Evolutionary conservation across 257 asterid species (phyloP).

Genomic region (Gentiana dahurica): DNA sequence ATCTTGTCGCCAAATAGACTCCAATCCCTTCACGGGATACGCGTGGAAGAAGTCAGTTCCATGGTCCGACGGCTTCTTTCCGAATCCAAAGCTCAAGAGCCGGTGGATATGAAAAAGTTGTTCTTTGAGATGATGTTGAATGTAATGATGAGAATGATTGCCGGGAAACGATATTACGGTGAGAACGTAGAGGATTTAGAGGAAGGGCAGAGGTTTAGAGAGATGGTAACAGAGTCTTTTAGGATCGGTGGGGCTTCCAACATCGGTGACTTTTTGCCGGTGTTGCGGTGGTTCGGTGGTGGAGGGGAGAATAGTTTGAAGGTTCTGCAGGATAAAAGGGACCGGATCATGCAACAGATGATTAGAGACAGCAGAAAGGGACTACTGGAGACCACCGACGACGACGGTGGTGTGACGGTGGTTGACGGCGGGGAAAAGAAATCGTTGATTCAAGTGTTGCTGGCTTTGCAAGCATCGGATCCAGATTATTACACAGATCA

Average conservation of each 20-base stretch:
- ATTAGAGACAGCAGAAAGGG: constrained; percentile 27
- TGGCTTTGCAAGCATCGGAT: constrained; percentile 17
- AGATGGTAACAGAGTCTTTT: constrained; percentile 14
- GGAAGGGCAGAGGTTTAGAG: constrained; percentile 14
- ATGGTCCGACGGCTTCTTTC: constrained; percentile 22
- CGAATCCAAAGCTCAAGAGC: constrained; percentile 8
- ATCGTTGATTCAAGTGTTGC: constrained; percentile 19
- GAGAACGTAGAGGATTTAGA: constrained; percentile 15
- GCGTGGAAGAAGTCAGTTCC: constrained; percentile 39
- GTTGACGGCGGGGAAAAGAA: constrained; percentile 2
- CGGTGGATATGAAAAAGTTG: constrained; percentile 33
- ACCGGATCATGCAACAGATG: constrained; percentile 36
- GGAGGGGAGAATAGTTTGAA: constrained; percentile 13
- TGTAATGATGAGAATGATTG: constrained; percentile 30
- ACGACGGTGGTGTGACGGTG: not conserved
- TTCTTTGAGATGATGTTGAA: constrained; percentile 27
- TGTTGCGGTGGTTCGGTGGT: constrained; percentile 15
- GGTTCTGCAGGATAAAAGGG: constrained; percentile 31
- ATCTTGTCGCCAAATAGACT: constrained; percentile 44
- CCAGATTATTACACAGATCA: constrained; percentile 23
- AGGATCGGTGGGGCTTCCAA: constrained; percentile 10
- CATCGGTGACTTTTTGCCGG: constrained; percentile 20
- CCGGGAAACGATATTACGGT: constrained; percentile 32
- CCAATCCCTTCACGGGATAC: constrained; percentile 39
- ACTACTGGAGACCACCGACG: constrained; percentile 9